These are phyloP conservation scores for Fusarium lateritium DNA, from an alignment of 2,329 filamentous ascomycete genomes.

Conservation along the genomic window DNA sequence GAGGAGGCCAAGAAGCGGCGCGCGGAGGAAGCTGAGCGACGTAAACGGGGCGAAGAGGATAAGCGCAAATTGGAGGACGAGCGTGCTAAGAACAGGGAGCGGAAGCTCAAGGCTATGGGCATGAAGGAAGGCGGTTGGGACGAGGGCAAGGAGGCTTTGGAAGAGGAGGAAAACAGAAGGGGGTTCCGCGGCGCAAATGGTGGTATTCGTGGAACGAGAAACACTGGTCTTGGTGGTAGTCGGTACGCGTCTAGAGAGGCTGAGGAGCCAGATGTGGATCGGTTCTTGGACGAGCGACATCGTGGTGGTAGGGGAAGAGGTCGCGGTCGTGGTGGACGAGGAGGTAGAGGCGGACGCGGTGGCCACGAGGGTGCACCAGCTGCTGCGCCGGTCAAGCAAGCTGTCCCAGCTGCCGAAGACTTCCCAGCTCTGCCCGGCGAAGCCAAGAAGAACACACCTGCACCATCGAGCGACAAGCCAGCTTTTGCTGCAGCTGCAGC, in stretches of 20 bases:
- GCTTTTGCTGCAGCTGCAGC: slow-evolving; percentile 52
- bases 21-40: slow-evolving; percentile 67
- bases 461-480: slow-evolving; percentile 35
- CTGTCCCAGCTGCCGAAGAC: slow-evolving; percentile 52
- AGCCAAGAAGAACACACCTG: slow-evolving; percentile 42
- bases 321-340: slow-evolving; percentile 53
- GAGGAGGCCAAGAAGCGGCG: slow-evolving; percentile 68
- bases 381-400: slow-evolving; percentile 42
- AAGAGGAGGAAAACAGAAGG: slow-evolving; percentile 58
- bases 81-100: slow-evolving; percentile 71
- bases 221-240: slow-evolving; percentile 58
- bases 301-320: slow-evolving; percentile 54
- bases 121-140: slow-evolving; percentile 71
- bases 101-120: slow-evolving; percentile 72
- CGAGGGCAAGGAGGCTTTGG: slow-evolving; percentile 66
- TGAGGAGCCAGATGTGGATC: slow-evolving; percentile 55
- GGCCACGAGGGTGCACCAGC: slow-evolving; percentile 45
- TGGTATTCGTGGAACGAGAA: slow-evolving; percentile 57
- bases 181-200: slow-evolving; percentile 62
- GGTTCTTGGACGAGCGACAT: slow-evolving; percentile 55
- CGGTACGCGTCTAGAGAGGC: slow-evolving; percentile 57
- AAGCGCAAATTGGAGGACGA: slow-evolving; percentile 69
- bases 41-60: slow-evolving; percentile 67
- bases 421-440: slow-evolving; percentile 56
- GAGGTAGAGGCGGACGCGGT: slow-evolving; percentile 54